phyloP scores from a whole-genome alignment of 768 basidiomycete genomes.

The Mycena haematopus region DNA sequence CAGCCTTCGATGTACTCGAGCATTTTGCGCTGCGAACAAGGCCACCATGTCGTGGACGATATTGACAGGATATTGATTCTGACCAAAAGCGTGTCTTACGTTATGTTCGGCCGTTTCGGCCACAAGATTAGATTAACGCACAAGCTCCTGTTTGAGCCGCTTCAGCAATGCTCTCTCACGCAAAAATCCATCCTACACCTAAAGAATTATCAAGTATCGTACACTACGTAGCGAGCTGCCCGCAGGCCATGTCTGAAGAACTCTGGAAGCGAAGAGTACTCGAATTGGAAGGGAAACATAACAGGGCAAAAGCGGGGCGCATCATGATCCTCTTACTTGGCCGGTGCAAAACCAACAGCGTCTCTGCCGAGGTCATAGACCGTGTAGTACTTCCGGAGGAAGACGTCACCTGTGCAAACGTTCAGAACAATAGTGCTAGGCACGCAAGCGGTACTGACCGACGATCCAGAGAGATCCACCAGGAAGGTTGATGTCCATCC shows the following conservation, averaged over 20 bases:
- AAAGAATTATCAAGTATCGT: constrained; percentile 21
- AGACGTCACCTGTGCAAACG: constrained; percentile 70
- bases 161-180: too few species aligned
- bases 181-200: not conserved
- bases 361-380: constrained; percentile 82
- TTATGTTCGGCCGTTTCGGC: too few species aligned
- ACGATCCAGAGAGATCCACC: constrained; percentile 88
- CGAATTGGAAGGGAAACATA: not conserved
- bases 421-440: not conserved
- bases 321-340: constrained; percentile 21
- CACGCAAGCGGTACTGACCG: constrained; percentile 47
- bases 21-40: constrained; percentile 7
- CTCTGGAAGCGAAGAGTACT: not conserved
- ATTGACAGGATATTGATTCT: too few species aligned
- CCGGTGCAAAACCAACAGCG: constrained; percentile 82
- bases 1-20: constrained; percentile 5
- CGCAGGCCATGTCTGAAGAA: constrained; percentile 3
- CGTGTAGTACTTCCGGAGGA: constrained; percentile 91
- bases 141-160: too few species aligned
- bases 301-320: not conserved
- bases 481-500: constrained; percentile 87
- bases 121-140: too few species aligned
- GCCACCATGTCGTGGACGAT: not conserved
- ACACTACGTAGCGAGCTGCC: constrained; percentile 23
- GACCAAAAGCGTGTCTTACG: too few species aligned